Percentiles rank a stretch among this genome's conserved stretches.
phyloP scores from a whole-genome alignment of 441 rosid species.

The Gossypium lobatum region DNA sequence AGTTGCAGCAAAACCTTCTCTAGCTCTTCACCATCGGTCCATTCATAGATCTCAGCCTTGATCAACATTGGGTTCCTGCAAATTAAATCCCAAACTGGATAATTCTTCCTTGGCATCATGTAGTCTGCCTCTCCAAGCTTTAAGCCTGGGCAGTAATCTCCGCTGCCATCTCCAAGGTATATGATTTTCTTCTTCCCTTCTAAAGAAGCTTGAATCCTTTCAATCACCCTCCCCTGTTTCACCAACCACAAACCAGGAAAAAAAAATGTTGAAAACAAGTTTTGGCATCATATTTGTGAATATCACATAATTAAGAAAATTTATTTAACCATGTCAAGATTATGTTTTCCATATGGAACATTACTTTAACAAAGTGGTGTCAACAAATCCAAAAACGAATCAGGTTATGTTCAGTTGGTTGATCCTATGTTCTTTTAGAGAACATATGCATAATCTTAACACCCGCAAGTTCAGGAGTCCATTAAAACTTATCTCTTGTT shows the following conservation, averaged over 20 bases:
- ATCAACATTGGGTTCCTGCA: conserved; percentile 42
- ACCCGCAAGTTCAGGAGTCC: not conserved
- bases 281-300: not conserved
- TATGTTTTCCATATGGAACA: not conserved
- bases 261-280: not conserved
- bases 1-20: conserved; percentile 37
- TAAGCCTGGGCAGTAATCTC: conserved; percentile 77
- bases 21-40: conserved; percentile 67
- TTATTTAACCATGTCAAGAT: not conserved
- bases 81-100: conserved; percentile 76
- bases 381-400: not conserved
- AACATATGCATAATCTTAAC: not conserved
- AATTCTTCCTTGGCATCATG: conserved; percentile 85
- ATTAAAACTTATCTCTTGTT: not conserved
- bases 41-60: conserved; percentile 59
- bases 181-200: conserved; percentile 48
- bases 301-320: not conserved
- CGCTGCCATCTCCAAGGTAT: conserved; percentile 76
- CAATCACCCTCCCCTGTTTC: conserved; percentile 46
- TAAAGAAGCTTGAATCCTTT: conserved; percentile 52
- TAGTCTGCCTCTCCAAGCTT: conserved; percentile 49
- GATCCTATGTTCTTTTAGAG: not conserved
- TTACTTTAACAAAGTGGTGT: not conserved
- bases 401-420: not conserved
- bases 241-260: not conserved